Conservation (phyloP, 2,329 filamentous ascomycete species). For the Fusarium sublunatum region DNA sequence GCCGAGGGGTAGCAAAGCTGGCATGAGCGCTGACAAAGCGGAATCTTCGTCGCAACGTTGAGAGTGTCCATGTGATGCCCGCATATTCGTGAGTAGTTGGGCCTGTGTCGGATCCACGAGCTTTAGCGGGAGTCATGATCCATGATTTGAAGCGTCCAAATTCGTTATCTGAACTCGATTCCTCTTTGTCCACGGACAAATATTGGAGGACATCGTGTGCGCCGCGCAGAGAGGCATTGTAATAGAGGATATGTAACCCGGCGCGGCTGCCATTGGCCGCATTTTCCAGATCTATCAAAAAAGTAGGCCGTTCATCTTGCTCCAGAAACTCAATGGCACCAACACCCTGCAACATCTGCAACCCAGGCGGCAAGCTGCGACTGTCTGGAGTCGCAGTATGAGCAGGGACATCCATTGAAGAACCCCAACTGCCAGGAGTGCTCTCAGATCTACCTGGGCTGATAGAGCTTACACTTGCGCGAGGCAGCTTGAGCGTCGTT, state of each 20-base stretch:
- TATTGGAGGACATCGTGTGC: slow-evolving; percentile 66
- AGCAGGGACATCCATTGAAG: slow-evolving; percentile 64
- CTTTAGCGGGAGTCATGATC: slow-evolving; percentile 67
- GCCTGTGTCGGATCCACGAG: slow-evolving; percentile 65
- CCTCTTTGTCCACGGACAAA: slow-evolving; percentile 62
- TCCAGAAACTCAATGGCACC: slow-evolving; percentile 79
- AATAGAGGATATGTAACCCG: slow-evolving; percentile 71
- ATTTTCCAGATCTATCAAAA: slow-evolving; percentile 76
- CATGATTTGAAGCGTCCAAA: slow-evolving; percentile 76
- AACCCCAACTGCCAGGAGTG: slow-evolving; percentile 64
- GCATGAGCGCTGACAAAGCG: slow-evolving; percentile 73
- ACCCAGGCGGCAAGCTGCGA: slow-evolving; percentile 58
- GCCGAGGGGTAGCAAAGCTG: slow-evolving; percentile 49
- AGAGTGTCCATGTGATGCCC: slow-evolving; percentile 76
- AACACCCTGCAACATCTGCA: slow-evolving; percentile 70
- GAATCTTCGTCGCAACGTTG: slow-evolving; percentile 74
- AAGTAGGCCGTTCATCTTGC: slow-evolving; percentile 79
- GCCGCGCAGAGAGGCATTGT: slow-evolving; percentile 73
- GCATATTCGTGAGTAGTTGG: slow-evolving; percentile 70
- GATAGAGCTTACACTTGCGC: slow-evolving; percentile 62
- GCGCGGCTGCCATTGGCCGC: slow-evolving; percentile 64
- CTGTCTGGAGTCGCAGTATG: slow-evolving; percentile 64
- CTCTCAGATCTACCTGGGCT: slow-evolving; percentile 62
- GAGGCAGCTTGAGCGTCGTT: slow-evolving; percentile 66
- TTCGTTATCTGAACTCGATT: slow-evolving; percentile 57